Evolutionary conservation across 371 early-diverging fungal genomes (phyloP).

Genomic region (Coemansia sp.): DNA sequence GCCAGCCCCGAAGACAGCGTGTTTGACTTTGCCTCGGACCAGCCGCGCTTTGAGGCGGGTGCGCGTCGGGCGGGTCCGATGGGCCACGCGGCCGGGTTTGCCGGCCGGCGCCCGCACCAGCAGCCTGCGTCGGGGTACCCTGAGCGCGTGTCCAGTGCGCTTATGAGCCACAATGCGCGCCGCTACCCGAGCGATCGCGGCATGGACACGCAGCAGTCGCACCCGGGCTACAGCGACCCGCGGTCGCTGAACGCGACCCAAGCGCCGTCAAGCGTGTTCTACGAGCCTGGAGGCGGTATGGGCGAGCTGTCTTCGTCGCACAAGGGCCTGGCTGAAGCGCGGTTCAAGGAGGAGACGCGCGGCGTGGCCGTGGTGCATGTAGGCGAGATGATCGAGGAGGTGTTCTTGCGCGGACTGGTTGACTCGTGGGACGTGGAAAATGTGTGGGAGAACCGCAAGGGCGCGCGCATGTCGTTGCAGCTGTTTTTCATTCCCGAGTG

Average conservation of each 20-base stretch:
- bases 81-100: not conserved
- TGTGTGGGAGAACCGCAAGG: slow-evolving; percentile 51
- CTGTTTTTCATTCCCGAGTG: slow-evolving; percentile 52
- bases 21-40: slow-evolving; percentile 35
- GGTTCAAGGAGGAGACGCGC: slow-evolving; percentile 49
- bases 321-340: slow-evolving; percentile 45
- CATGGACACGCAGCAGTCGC: slow-evolving; percentile 10
- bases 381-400: slow-evolving; percentile 51
- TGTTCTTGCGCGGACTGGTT: slow-evolving; percentile 46
- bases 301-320: slow-evolving; percentile 15
- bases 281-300: slow-evolving; percentile 33
- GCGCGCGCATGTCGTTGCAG: slow-evolving; percentile 50
- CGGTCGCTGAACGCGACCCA: slow-evolving; percentile 47
- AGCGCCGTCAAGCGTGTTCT: slow-evolving; percentile 47
- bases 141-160: slow-evolving; percentile 35
- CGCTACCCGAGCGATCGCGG: slow-evolving; percentile 2
- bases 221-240: slow-evolving; percentile 24
- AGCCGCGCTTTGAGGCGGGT: slow-evolving; percentile 14
- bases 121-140: slow-evolving; percentile 15
- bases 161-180: slow-evolving; percentile 3
- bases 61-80: slow-evolving; percentile 20
- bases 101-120: not conserved
- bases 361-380: slow-evolving; percentile 52
- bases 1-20: slow-evolving; percentile 32
- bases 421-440: slow-evolving; percentile 55